Conservation (phyloP, 2,329 filamentous ascomycete species). For the Helotiales sp. region DNA sequence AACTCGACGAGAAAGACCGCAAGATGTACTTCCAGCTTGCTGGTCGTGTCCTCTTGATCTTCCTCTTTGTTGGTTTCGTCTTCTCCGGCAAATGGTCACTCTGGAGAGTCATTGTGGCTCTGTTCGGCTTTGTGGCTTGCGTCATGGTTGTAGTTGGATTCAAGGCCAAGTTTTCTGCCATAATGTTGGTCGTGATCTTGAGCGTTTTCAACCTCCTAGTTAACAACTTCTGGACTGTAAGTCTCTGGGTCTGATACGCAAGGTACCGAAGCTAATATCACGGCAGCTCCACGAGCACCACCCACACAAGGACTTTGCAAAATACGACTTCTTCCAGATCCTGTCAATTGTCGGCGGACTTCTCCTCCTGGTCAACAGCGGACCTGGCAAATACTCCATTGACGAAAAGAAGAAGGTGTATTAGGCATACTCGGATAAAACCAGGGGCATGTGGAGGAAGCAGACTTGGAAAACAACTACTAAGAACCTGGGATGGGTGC, state of each 20-base stretch:
- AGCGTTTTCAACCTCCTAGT: constrained; percentile 96
- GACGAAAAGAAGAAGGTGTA: constrained; percentile 99
- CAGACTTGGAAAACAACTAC: constrained; percentile 18
- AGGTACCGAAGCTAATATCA: background rate
- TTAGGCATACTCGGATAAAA: constrained; percentile 44
- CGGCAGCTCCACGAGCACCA: constrained; percentile 89
- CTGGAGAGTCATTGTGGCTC: constrained; percentile 80
- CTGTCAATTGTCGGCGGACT: constrained; percentile 97
- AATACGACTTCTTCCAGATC: constrained; percentile 99
- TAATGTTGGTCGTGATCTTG: constrained; percentile 89
- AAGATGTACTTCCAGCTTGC: constrained; percentile 99
- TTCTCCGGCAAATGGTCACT: constrained; percentile 93
- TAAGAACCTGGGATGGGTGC: constrained; percentile 21
- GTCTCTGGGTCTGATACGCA: constrained; percentile 39
- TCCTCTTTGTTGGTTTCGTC: constrained; percentile 95
- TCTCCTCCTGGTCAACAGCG: constrained; percentile 96
- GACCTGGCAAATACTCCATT: constrained; percentile 94
- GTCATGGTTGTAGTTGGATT: constrained; percentile 99
- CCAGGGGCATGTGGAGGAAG: constrained; percentile 6
- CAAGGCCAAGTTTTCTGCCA: constrained; percentile 99
- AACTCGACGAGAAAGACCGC: constrained; percentile 97
- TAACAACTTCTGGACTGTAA: constrained; percentile 99
- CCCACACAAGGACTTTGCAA: constrained; percentile 99
- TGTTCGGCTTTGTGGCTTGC: constrained; percentile 85
- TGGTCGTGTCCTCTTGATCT: constrained; percentile 91